Evolutionary conservation across 768 basidiomycete species (phyloP), one percentile per base, ranked within the genome.

Genomic region (Sarcomyxa edulis): DNA sequence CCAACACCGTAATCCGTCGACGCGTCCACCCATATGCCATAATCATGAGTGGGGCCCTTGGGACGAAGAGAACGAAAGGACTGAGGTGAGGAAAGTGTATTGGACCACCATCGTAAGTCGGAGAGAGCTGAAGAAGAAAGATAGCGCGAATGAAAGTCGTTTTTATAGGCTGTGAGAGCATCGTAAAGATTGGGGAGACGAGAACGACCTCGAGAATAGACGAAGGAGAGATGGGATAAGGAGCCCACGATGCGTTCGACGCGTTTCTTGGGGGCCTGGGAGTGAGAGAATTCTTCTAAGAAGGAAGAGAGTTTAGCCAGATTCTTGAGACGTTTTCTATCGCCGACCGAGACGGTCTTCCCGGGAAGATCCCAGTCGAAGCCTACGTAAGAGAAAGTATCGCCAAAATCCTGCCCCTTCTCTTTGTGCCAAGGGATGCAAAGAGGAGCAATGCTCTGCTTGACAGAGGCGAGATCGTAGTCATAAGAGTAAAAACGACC

Each of bases 1-100:
- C 69, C 66, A 21, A 71, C 59, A 8, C 68, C 68, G 57, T 58
- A 59, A 9, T 48, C 53, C 5, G 61, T 57, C 3, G 52, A 51
- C 9, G 53, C 50, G 39, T 62, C 51, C 6, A 65, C 61, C 32
- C 25, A 63, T 15, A 67, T 48, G 1, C 40, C 42, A 3, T 53
- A 36, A 23, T 62, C 50, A 7, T 32, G 21, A n/a, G n/a, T n/a
- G 1, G 43, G 41, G 1, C 22, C 28, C 18, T 24, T 25, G 4
- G 45, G 41, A n/a, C n/a, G n/a, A n/a, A n/a, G n/a, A n/a, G n/a
- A n/a, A 47, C 48, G 1, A 41, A 24, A 1, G 48, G 47, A 4
- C 23, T 11, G 5, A 59, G 49, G 6, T 38, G 39, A 8, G 49
- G 39, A 4, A 36, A 39, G 23, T 12, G 20, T 14, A 3, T 7